Evolutionary conservation across 2,329 filamentous ascomycete species (phyloP).

Genomic region (Cladophialophora chaetospira): DNA sequence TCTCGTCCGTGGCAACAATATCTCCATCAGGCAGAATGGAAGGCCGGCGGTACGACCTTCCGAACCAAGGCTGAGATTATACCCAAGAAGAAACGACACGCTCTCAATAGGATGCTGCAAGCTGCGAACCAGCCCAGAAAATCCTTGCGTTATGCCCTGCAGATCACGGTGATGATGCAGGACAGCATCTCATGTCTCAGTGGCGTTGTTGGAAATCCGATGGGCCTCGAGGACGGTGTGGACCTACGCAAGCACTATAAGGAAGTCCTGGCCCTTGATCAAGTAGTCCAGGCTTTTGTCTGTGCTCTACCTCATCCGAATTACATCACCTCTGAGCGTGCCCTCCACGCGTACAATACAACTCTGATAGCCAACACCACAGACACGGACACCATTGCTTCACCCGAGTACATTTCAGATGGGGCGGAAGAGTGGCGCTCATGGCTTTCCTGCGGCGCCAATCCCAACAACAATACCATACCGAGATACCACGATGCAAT

Average conservation of each 20-base stretch:
- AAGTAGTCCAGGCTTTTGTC: slow-evolving; percentile 1
- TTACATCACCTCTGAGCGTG: slow-evolving; percentile 19
- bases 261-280: slow-evolving; percentile 5
- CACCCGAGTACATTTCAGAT: slow-evolving; percentile 3
- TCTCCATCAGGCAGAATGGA: slow-evolving; percentile 9
- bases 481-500: slow-evolving; percentile 14
- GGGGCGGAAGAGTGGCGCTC: slow-evolving; percentile 12
- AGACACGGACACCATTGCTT: slow-evolving; percentile 8
- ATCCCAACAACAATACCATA: neutral
- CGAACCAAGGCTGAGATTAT: slow-evolving; percentile 11
- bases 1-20: slow-evolving; percentile 9
- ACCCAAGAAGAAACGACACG: slow-evolving; percentile 12
- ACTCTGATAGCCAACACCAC: slow-evolving; percentile 19
- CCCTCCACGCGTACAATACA: slow-evolving; percentile 13
- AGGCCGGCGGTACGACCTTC: slow-evolving; percentile 7
- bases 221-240: neutral
- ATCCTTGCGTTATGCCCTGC: slow-evolving; percentile 1
- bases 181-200: slow-evolving; percentile 9
- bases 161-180: slow-evolving; percentile 16
- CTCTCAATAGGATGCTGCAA: slow-evolving; percentile 8
- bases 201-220: slow-evolving; percentile 1
- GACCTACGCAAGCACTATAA: neutral
- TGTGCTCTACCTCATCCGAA: neutral
- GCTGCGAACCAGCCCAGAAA: neutral
- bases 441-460: slow-evolving; percentile 11